Base-by-base conservation (phyloP, 306 rosid species). In the Pterocarpus macrocarpus region DNA sequence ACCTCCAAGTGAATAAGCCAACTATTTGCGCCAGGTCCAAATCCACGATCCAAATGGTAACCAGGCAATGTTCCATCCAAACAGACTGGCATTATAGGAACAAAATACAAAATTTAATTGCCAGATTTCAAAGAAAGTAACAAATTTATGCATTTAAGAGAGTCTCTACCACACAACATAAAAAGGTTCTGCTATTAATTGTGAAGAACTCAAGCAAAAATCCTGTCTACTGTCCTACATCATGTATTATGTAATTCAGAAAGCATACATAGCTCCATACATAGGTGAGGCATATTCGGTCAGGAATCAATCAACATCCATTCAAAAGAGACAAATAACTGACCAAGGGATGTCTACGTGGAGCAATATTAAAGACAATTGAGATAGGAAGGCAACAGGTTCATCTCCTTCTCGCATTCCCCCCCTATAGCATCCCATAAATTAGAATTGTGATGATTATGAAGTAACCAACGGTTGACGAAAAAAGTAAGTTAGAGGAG, bases 1-100 rank as follows among this genome's bases (percentile, higher is more conserved):
- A 89, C 95, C 97, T 94, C 98, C 78, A 94, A 77, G 41, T 92
- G 97, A 83, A 94, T 77, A 47, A 94, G 91, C 98, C 98, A 94
- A 76, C 93, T 92, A 68, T 88, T 85, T 17, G 86, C 91, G 43
- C 98, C 98, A 2, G 93, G 87, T 75, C 87, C 98, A 63, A 47
- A 75, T 75, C 98, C 98, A 17, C 55, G 84, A 74, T 94, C 88
- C 57, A 92, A 71, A 82, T 94, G 98, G 89, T 94, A 94, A 64
- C 91, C 98, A 1, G 98, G 98, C 75, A 87, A 87, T 7, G 98
- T 88, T 79, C 97, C 97, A 84, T 94, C 98, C 86, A 94, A 84
- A 76, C 98, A 94, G 32, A 94, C 97, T 92, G 89, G 33, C 63
- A 84, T 53, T 69, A 72, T 2, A 53, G 53, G 75, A 76, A 61